Evolutionary conservation across 169 alveolate species (phyloP).

Genomic region (Cryptosporidium andersoni): DNA sequence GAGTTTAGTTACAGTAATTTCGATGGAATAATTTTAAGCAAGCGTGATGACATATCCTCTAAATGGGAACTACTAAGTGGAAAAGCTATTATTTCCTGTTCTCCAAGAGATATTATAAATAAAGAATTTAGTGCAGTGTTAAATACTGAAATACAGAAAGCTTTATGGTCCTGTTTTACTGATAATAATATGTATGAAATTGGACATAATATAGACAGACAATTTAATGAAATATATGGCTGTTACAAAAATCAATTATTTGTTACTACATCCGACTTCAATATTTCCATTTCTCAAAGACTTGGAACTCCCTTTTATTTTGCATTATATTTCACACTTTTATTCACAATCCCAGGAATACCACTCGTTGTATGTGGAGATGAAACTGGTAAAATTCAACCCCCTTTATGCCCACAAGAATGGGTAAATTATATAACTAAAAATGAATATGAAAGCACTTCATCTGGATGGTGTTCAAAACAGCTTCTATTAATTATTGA

Average conservation of each 20-base stretch:
- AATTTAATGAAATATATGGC: background rate
- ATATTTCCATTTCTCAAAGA: background rate
- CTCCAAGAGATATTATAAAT: no score
- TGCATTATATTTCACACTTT: background rate
- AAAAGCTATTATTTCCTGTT: no score
- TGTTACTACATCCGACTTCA: background rate
- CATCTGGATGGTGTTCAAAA: background rate
- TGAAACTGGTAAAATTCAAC: background rate
- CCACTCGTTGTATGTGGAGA: background rate
- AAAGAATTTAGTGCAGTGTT: background rate
- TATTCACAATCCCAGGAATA: background rate
- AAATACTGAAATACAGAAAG: background rate
- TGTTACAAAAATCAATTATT: background rate
- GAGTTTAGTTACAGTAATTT: no score
- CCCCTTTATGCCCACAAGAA: no score
- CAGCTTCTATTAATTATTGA: background rate
- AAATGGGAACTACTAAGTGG: no score
- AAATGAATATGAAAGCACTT: background rate
- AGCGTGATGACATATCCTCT: no score
- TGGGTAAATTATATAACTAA: no score
- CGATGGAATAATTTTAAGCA: no score
- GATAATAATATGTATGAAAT: background rate
- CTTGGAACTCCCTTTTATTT: background rate
- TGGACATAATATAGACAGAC: background rate
- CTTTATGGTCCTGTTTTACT: background rate